Conservation (phyloP, 352 stramenopile species). For the Thraustochytrium sp. region DNA sequence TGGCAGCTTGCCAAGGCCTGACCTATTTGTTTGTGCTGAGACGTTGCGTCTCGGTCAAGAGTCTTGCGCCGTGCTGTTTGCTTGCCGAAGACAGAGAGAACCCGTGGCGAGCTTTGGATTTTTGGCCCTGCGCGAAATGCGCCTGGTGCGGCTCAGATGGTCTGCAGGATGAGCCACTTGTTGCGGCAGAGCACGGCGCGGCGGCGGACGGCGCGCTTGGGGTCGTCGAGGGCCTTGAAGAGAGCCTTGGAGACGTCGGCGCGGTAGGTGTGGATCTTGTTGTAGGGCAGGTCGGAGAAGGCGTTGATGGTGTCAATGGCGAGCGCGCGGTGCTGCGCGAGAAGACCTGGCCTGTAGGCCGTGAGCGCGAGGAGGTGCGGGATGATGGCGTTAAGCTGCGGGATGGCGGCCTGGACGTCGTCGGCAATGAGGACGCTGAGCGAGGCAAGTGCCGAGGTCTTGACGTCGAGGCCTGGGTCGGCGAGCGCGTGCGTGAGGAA, state of each 20-base stretch:
- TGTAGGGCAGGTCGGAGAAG: constrained; percentile 9
- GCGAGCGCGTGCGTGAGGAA: neutral
- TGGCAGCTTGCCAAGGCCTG: too few species aligned
- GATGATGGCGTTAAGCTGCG: neutral
- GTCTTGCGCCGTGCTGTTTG: too few species aligned
- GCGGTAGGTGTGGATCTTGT: constrained; percentile 23
- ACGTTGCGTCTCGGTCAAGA: too few species aligned
- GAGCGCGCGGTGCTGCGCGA: neutral
- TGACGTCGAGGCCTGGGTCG: neutral
- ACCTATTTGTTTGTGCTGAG: too few species aligned
- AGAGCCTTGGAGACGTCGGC: neutral
- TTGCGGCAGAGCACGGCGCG: constrained; percentile 17
- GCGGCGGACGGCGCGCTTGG: neutral
- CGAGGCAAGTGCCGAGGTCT: constrained; percentile 17
- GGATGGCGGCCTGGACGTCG: neutral
- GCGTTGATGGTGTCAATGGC: constrained; percentile 8
- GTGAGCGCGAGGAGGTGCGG: constrained; percentile 1
- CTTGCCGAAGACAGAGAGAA: too few species aligned
- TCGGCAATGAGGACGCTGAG: neutral
- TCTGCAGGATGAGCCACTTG: constrained; percentile 34
- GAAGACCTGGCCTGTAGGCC: neutral
- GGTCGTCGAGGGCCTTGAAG: constrained; percentile 8
- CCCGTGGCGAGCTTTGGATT: too few species aligned
- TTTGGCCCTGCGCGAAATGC: too few species aligned
- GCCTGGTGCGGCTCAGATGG: too few species aligned